Conservation (phyloP, 2,329 filamentous ascomycete genomes). For the Fusarium sp. region DNA sequence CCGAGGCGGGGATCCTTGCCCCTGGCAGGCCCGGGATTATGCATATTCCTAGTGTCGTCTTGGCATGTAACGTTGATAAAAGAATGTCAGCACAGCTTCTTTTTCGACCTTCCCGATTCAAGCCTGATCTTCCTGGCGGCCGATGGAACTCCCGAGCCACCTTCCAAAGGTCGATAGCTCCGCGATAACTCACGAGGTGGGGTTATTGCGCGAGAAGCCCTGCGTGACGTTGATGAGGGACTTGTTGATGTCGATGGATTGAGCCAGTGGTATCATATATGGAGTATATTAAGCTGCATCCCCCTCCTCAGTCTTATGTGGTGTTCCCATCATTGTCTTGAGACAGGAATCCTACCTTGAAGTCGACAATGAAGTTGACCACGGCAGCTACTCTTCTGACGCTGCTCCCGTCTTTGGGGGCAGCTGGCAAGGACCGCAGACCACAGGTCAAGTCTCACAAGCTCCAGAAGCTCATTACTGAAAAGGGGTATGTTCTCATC, state of each 20-base stretch:
- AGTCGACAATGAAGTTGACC: slow-evolving; percentile 35
- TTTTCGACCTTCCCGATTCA: slow-evolving; percentile 33
- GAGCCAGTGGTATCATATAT: slow-evolving; percentile 9
- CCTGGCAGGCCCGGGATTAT: slow-evolving; percentile 35
- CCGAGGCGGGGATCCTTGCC: background rate
- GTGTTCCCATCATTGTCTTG: background rate
- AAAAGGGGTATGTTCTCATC: slow-evolving; percentile 26
- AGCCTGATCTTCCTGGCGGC: slow-evolving; percentile 9
- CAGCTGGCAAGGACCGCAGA: slow-evolving; percentile 34
- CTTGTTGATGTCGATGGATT: background rate
- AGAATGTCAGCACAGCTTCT: slow-evolving; percentile 10
- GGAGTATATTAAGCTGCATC: background rate
- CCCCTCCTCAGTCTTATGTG: background rate
- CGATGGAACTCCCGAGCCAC: slow-evolving; percentile 10
- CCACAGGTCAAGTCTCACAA: slow-evolving; percentile 37
- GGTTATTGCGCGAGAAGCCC: slow-evolving; percentile 28
- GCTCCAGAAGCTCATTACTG: slow-evolving; percentile 41
- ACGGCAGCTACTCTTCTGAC: slow-evolving; percentile 42
- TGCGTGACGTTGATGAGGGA: background rate
- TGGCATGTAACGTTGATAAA: slow-evolving; percentile 34
- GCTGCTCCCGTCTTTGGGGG: slow-evolving; percentile 31
- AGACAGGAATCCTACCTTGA: background rate
- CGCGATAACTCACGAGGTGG: slow-evolving; percentile 24
- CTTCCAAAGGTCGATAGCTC: slow-evolving; percentile 28
- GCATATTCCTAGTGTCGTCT: slow-evolving; percentile 33